Percentiles rank a stretch among this genome's conserved stretches.
These are phyloP conservation scores for Cryptosporidium meleagridis DNA, from an alignment of 169 alveolate species.

Conservation along the genomic window DNA sequence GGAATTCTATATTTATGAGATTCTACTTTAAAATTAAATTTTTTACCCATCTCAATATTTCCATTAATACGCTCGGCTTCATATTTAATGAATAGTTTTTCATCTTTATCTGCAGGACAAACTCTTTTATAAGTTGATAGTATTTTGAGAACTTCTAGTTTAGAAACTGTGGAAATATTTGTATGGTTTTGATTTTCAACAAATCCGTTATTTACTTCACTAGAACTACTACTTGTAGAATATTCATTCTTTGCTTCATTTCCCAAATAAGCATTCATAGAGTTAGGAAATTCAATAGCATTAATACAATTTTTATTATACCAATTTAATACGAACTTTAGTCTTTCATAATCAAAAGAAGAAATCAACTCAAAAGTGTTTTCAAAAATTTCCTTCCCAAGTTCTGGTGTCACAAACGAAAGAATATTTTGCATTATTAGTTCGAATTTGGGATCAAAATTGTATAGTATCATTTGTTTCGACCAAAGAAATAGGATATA, in stretches of 20 bases:
- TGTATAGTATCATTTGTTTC: slow-evolving; percentile 20
- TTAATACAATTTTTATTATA: neutral
- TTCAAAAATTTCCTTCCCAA: slow-evolving; percentile 33
- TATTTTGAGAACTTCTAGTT: slow-evolving; percentile 24
- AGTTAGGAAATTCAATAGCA: neutral
- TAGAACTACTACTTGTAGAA: neutral
- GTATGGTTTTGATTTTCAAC: neutral
- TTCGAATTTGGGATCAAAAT: slow-evolving; percentile 16
- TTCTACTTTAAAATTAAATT: neutral
- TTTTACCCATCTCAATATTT: neutral
- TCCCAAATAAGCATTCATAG: neutral
- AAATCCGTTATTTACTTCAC: neutral
- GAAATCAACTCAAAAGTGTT: slow-evolving; percentile 22
- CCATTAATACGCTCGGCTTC: neutral
- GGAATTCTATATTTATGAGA: slow-evolving; percentile 14
- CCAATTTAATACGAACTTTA: slow-evolving; percentile 36
- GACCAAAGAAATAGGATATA: slow-evolving; percentile 48
- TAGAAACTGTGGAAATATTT: neutral
- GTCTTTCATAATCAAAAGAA: slow-evolving; percentile 63
- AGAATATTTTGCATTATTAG: slow-evolving; percentile 26
- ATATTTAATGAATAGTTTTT: slow-evolving; percentile 19
- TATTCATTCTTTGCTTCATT: neutral
- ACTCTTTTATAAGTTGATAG: slow-evolving; percentile 29
- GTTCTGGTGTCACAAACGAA: slow-evolving; percentile 25
- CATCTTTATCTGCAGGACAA: slow-evolving; percentile 15